A percentile compares a stretch with the other conserved stretches of the same genome.
These are phyloP conservation scores for Pinus taeda DNA, from an alignment of 75 land plant species.

Conservation along the genomic window DNA sequence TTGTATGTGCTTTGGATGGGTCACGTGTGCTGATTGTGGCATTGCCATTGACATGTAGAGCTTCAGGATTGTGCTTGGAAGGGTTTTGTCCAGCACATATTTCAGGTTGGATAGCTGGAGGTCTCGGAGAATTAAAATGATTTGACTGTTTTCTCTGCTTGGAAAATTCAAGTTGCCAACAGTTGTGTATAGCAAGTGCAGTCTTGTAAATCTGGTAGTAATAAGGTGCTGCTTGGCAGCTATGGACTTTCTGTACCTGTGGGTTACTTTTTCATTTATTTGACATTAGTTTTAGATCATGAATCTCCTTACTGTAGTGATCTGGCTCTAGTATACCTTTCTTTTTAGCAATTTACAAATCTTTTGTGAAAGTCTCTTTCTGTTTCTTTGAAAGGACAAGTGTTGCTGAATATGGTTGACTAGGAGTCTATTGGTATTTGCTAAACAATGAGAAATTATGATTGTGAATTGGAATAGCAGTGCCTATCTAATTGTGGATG, in stretches of 20 bases:
- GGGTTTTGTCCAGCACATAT: constrained; percentile 1
- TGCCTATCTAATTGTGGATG: not conserved
- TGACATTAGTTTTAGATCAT: not conserved
- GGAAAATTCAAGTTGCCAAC: not conserved
- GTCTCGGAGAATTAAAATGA: not conserved
- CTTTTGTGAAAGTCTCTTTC: not conserved
- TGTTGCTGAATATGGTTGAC: not conserved
- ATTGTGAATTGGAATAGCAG: not conserved
- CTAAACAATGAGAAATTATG: no score
- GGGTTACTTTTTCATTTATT: not conserved
- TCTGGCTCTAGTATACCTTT: not conserved
- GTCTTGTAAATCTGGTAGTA: not conserved
- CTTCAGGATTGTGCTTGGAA: not conserved
- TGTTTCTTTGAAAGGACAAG: not conserved
- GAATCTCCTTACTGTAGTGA: not conserved
- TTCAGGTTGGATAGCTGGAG: not conserved
- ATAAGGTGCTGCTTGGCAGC: not conserved
- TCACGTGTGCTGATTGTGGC: not conserved
- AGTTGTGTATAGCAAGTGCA: not conserved
- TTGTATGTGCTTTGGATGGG: not conserved
- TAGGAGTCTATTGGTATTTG: not conserved
- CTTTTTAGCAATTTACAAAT: not conserved
- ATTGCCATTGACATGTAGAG: not conserved
- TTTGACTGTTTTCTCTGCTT: not conserved
- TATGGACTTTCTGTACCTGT: not conserved